These are phyloP conservation scores for Hordeum vulgare DNA, from an alignment of 176 grass and related monocot species.

Conservation along the genomic window DNA sequence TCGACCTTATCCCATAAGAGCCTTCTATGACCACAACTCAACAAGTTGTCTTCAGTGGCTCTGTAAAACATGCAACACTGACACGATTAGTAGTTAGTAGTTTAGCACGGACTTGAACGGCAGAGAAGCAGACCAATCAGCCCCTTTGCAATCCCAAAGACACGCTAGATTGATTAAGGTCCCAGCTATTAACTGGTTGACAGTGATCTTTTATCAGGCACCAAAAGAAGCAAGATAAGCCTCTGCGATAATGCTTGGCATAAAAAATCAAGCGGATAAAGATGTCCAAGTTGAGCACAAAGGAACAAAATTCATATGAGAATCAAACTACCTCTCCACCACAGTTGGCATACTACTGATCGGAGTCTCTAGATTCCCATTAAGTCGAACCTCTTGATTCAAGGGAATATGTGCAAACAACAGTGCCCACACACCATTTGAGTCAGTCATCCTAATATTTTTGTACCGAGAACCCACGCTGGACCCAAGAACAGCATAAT, in stretches of 20 bases:
- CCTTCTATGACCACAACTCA: background rate
- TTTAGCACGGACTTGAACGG: background rate
- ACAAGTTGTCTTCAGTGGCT: background rate
- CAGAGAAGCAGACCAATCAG: background rate
- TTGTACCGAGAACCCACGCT: background rate
- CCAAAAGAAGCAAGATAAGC: background rate
- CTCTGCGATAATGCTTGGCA: background rate
- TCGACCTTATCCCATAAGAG: conserved; percentile 9
- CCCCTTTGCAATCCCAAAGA: background rate
- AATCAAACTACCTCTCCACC: background rate
- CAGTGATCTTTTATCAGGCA: background rate
- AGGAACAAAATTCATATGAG: background rate
- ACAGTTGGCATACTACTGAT: background rate
- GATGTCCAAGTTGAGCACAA: background rate
- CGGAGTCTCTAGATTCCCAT: background rate
- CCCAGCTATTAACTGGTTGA: background rate
- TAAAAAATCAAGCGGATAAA: background rate
- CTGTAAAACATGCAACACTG: background rate
- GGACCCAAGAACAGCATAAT: background rate
- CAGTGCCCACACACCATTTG: background rate
- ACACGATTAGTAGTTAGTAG: background rate
- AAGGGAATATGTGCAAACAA: background rate
- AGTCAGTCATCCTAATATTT: no score
- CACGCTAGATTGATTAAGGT: background rate
- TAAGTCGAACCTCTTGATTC: background rate